Evolutionary conservation across 495 filamentous ascomycete genomes (phyloP).

Genomic region (Xylaria telfairii): DNA sequence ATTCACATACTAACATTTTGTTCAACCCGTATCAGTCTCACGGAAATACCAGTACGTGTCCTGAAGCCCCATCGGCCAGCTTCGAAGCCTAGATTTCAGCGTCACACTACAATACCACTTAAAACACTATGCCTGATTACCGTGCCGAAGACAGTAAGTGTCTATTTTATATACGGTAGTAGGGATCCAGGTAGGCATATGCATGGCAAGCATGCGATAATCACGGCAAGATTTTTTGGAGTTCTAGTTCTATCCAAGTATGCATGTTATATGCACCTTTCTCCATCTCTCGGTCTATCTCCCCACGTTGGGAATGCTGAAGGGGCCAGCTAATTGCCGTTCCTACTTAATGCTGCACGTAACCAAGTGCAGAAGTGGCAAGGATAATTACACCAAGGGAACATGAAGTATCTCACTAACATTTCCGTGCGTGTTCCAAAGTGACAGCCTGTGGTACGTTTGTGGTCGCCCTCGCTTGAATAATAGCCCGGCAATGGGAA

Average conservation of each 20-base stretch:
- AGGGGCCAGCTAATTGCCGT: conserved; percentile 7
- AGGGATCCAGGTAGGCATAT: neutral
- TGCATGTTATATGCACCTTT: conserved; percentile 2
- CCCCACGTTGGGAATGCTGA: conserved; percentile 9
- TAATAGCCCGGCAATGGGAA: neutral
- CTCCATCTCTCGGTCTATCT: neutral
- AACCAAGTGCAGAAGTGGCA: conserved; percentile 15
- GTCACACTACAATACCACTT: neutral
- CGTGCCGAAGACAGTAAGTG: neutral
- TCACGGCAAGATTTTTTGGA: neutral
- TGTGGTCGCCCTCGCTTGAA: neutral
- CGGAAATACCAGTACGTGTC: neutral
- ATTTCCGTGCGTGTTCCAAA: neutral
- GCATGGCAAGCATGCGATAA: conserved; percentile 4
- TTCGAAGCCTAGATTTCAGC: conserved; percentile 19
- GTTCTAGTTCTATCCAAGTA: neutral
- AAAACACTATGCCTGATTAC: neutral
- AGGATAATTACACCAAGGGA: conserved; percentile 6
- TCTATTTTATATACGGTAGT: neutral
- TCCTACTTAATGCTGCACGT: too few species aligned
- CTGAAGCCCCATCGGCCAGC: conserved; percentile 10
- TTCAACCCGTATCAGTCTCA: neutral
- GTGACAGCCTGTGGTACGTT: conserved; percentile 1
- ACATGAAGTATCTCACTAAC: conserved; percentile 17
- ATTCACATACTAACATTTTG: neutral